Evolutionary conservation across 345 rosid species (phyloP).

Genomic region (Toxicodendron radicans): DNA sequence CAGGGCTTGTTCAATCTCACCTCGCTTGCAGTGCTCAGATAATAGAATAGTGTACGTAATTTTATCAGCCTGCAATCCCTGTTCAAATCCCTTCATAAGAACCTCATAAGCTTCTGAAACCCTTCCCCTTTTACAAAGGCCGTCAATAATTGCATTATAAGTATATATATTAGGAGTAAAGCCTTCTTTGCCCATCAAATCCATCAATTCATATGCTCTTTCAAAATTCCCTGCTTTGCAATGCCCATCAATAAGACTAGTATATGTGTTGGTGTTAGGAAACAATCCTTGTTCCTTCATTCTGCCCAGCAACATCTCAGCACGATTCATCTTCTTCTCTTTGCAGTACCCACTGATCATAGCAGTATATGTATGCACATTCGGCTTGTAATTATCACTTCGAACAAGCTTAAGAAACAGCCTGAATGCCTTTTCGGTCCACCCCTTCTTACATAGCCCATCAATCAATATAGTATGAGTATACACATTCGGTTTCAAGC

Average conservation of each 20-base stretch:
- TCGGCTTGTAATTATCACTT: slow-evolving; percentile 74
- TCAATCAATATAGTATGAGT: slow-evolving; percentile 78
- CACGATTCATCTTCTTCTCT: slow-evolving; percentile 74
- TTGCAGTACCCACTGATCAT: slow-evolving; percentile 88
- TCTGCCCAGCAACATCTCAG: slow-evolving; percentile 77
- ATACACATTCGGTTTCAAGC: slow-evolving; percentile 84
- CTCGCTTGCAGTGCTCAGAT: slow-evolving; percentile 62
- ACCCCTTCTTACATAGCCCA: slow-evolving; percentile 85
- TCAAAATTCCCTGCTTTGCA: slow-evolving; percentile 70
- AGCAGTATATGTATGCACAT: slow-evolving; percentile 74
- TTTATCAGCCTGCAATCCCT: slow-evolving; percentile 66
- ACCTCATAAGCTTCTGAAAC: slow-evolving; percentile 60
- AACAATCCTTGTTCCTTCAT: slow-evolving; percentile 83
- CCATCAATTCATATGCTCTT: slow-evolving; percentile 73
- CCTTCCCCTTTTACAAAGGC: slow-evolving; percentile 69
- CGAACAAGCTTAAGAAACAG: slow-evolving; percentile 81
- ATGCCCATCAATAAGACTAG: slow-evolving; percentile 69
- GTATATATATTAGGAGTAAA: slow-evolving; percentile 61
- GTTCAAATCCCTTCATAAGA: slow-evolving; percentile 44
- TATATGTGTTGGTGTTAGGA: slow-evolving; percentile 74
- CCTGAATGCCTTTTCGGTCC: slow-evolving; percentile 94
- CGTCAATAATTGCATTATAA: slow-evolving; percentile 55
- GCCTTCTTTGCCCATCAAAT: slow-evolving; percentile 62
- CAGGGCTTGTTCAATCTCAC: slow-evolving; percentile 49
- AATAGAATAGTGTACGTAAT: slow-evolving; percentile 86